Conservation (phyloP, 208 protist genomes). For the Herpetomonas samuelpessoai region DNA sequence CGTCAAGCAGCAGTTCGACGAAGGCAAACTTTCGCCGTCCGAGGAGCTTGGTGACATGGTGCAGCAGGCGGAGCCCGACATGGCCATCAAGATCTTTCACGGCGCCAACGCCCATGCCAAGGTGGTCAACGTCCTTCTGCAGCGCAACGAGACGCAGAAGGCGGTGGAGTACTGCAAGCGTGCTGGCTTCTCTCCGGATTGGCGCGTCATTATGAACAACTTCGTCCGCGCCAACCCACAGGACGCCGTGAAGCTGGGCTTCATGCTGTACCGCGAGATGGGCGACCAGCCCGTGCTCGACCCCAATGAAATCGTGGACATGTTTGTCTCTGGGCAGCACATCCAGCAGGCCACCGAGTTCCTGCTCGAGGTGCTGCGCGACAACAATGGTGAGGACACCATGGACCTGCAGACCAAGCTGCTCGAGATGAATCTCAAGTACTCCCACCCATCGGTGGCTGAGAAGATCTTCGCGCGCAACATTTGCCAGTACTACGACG, state of each 20-base stretch:
- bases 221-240: slow-evolving; percentile 92
- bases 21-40: slow-evolving; percentile 98
- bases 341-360: slow-evolving; percentile 97
- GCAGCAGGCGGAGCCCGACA: slow-evolving; percentile 73
- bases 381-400: slow-evolving; percentile 89
- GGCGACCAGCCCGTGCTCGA: slow-evolving; percentile 71
- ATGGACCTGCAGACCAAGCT: slow-evolving; percentile 98
- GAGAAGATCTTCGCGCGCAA: slow-evolving; percentile 98
- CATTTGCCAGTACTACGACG: slow-evolving; percentile 98
- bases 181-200: slow-evolving; percentile 96
- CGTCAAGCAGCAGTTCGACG: slow-evolving; percentile 98
- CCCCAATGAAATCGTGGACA: slow-evolving; percentile 93
- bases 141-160: slow-evolving; percentile 96
- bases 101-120: slow-evolving; percentile 92
- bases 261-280: slow-evolving; percentile 89
- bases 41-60: slow-evolving; percentile 99
- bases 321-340: slow-evolving; percentile 95
- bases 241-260: slow-evolving; percentile 90
- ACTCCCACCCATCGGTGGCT: slow-evolving; percentile 95
- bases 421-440: slow-evolving; percentile 99
- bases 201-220: slow-evolving; percentile 92
- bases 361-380: slow-evolving; percentile 97
- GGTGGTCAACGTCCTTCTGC: slow-evolving; percentile 93
- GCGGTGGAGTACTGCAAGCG: slow-evolving; percentile 98
- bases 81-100: slow-evolving; percentile 99